A percentile compares a stretch with the other conserved stretches of the same genome.
phyloP scores from a whole-genome alignment of 1,284 basidiomycete genomes.

The Butyriboletus appendiculatus region DNA sequence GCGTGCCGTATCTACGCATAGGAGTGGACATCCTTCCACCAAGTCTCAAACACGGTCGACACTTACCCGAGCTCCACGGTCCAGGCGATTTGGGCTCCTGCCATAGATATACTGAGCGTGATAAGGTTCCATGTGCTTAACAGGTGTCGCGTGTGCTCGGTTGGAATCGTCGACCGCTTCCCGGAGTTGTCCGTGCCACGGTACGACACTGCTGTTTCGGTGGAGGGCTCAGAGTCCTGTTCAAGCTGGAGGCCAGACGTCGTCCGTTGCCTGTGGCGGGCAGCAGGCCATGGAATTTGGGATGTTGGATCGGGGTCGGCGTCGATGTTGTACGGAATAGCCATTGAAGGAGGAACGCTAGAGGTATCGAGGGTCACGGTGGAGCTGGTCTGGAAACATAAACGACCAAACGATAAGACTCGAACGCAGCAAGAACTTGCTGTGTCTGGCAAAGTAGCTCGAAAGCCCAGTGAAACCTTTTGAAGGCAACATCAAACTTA shows the following conservation, averaged over 20 bases:
- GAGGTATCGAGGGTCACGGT: background rate
- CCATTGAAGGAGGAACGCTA: conserved; percentile 29
- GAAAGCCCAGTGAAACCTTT: conserved; percentile 12
- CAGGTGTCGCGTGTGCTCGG: conserved; percentile 33
- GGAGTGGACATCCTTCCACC: conserved; percentile 22
- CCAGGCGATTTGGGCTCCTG: conserved; percentile 92
- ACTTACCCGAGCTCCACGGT: conserved; percentile 86
- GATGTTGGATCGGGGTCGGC: conserved; percentile 70
- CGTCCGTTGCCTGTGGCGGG: conserved; percentile 42
- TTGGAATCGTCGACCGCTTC: conserved; percentile 20
- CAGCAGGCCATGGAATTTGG: conserved; percentile 71
- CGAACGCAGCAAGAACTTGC: background rate
- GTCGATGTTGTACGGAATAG: conserved; percentile 58
- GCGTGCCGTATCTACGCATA: conserved; percentile 82
- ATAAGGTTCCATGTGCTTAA: conserved; percentile 75
- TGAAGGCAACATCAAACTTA: conserved; percentile 7
- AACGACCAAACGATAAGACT: conserved; percentile 2
- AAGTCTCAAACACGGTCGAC: conserved; percentile 7
- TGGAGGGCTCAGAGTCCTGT: conserved; percentile 14
- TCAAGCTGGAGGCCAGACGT: conserved; percentile 27
- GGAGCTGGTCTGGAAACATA: conserved; percentile 15
- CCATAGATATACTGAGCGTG: conserved; percentile 81
- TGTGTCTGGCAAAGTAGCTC: background rate
- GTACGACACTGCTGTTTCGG: conserved; percentile 25
- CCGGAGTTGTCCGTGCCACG: conserved; percentile 20